Conservation (phyloP, 768 basidiomycete genomes). For the Agrocybe praecox region DNA sequence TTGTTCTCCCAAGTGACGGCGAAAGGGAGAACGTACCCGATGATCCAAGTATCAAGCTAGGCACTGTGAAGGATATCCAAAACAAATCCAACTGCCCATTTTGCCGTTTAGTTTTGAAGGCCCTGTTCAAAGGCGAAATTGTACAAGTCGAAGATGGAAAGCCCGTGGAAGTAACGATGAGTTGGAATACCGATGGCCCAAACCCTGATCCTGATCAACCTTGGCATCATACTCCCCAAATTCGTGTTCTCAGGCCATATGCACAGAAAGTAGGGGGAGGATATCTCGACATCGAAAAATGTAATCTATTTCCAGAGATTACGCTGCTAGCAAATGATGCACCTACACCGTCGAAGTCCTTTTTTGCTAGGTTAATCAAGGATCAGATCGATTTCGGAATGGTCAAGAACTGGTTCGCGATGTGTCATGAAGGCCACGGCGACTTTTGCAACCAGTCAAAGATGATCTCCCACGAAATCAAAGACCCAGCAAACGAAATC, state of each 20-base stretch:
- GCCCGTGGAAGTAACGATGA: background rate
- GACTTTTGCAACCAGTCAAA: background rate
- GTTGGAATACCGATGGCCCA: background rate
- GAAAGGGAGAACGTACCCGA: no score
- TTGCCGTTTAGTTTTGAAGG: slow-evolving; percentile 4
- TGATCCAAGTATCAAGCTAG: background rate
- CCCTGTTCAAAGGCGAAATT: background rate
- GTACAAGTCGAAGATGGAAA: background rate
- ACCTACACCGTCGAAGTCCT: background rate
- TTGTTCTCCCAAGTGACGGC: no score
- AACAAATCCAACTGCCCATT: slow-evolving; percentile 8
- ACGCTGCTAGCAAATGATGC: slow-evolving; percentile 9
- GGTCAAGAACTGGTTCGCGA: slow-evolving; percentile 7
- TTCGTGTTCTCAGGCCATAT: no score
- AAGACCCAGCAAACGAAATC: slow-evolving; percentile 1
- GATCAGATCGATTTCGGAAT: slow-evolving; percentile 9
- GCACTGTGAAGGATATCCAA: slow-evolving; percentile 2
- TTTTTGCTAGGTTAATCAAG: slow-evolving; percentile 1
- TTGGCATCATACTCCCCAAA: background rate
- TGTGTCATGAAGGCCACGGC: slow-evolving; percentile 8
- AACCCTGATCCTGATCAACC: background rate
- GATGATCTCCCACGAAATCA: slow-evolving; percentile 1
- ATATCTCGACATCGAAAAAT: background rate
- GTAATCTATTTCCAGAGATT: no score
- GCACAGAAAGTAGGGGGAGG: background rate